Base-by-base conservation (phyloP, 148 eudicot species). In the Rheum nobile region DNA sequence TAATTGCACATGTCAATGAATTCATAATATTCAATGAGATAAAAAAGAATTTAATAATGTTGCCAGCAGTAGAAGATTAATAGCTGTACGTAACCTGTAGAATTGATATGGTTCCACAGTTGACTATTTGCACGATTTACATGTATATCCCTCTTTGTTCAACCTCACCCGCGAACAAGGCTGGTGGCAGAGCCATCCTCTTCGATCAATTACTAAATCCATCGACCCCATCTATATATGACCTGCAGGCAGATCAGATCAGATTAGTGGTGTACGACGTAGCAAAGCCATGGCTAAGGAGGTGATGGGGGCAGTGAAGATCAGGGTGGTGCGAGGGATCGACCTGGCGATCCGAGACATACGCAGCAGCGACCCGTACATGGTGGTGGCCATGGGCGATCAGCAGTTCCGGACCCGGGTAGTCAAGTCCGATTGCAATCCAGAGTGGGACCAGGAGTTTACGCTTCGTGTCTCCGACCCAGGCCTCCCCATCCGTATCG, bases 321-420 rank as follows among this genome's bases (percentile, higher is more conserved):
- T 63, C n/a, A 31, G 38, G 21, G 41, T 34, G 38, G 21, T 63
- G 21, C 38, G 69, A 32, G 69, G 69, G 3, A 31, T 31, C 0
- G 22, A 63, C 13, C 69, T 63, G 10, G 69, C 39, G 7, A 63
- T 63, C 39, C 38, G 69, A 14, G 69, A 63, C 69, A 16, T 63
- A 31, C 39, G 69, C 16, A 63, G 69, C 39, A 63, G 69, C 41
- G 69, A 63, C 39, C 69, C 69, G 2, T 63, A 63, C 41, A 63
- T 31, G 41, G 69, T 63, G n/a, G 69, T 63, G 2, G n/a, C 38
- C 3, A 6, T 32, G 21, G 38, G 21, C 69, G 39, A 32, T 32
- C 39, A 63, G 69, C 69, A 63, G 39, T 63, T 63, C 21, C 38
- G 39, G 21, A 63, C 69, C 21, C 34, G 14, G 7, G 69, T 63